A percentile compares a stretch with the other conserved stretches of the same genome.
phyloP scores from a whole-genome alignment of 768 basidiomycete genomes.

The Leccinellum luteum region DNA sequence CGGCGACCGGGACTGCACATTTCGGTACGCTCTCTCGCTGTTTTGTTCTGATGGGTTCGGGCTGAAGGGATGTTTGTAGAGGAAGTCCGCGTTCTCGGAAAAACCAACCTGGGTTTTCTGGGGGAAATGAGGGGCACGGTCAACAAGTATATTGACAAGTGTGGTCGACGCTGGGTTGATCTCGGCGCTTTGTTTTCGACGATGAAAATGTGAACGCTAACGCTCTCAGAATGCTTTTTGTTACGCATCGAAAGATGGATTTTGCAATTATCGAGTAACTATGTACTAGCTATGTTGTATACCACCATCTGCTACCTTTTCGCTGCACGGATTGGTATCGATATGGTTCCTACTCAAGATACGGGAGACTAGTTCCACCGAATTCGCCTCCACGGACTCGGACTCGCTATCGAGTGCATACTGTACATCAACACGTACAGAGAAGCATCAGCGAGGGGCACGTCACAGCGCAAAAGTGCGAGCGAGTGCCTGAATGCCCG shows the following conservation, averaged over 20 bases:
- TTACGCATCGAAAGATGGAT: background rate
- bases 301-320: too few relatives aligned
- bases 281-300: too few relatives aligned
- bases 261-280: too few relatives aligned
- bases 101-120: slow-evolving; percentile 52
- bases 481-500: too few relatives aligned
- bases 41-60: background rate
- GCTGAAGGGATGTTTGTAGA: slow-evolving; percentile 38
- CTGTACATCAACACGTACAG: too few relatives aligned
- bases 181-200: slow-evolving; percentile 77
- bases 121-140: slow-evolving; percentile 53
- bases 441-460: too few relatives aligned
- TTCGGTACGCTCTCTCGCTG: slow-evolving; percentile 30
- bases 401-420: too few relatives aligned
- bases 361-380: too few relatives aligned
- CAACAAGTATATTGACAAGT: slow-evolving; percentile 80
- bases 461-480: too few relatives aligned
- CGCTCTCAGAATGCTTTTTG: background rate
- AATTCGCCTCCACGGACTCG: too few relatives aligned
- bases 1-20: slow-evolving; percentile 45
- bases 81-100: slow-evolving; percentile 48
- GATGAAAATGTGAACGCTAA: slow-evolving; percentile 55
- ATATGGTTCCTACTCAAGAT: too few relatives aligned
- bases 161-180: slow-evolving; percentile 88
- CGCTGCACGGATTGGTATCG: too few relatives aligned